Conservation (phyloP, 441 rosid species). For the Populus hybrid region DNA sequence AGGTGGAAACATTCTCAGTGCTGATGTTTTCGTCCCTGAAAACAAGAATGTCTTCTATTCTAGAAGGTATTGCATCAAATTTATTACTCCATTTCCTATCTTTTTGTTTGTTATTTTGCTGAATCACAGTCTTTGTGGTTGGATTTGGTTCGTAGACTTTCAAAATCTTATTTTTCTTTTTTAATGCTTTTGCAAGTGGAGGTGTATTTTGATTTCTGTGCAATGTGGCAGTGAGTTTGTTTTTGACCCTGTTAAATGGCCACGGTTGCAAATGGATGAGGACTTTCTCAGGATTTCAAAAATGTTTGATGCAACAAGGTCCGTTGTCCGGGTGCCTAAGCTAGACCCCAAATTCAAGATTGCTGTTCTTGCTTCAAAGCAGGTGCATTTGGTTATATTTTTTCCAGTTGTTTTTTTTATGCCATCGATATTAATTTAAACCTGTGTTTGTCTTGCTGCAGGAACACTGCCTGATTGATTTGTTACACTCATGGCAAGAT, state of each 20-base stretch:
- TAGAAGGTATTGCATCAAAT: slow-evolving; percentile 50
- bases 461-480: slow-evolving; percentile 92
- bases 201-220: slow-evolving; percentile 11
- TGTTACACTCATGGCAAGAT: slow-evolving; percentile 89
- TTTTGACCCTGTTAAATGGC: slow-evolving; percentile 80
- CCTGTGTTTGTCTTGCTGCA: slow-evolving; percentile 25
- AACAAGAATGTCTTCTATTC: slow-evolving; percentile 80
- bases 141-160: not conserved
- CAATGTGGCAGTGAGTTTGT: slow-evolving; percentile 69
- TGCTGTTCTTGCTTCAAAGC: slow-evolving; percentile 75
- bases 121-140: not conserved
- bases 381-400: slow-evolving; percentile 36
- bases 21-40: slow-evolving; percentile 85
- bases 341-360: slow-evolving; percentile 85
- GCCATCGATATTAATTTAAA: slow-evolving; percentile 3
- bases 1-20: slow-evolving; percentile 87
- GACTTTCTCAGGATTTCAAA: slow-evolving; percentile 64
- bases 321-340: slow-evolving; percentile 77
- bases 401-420: not conserved
- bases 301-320: slow-evolving; percentile 54
- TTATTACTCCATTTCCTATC: not conserved
- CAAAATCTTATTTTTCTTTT: not conserved
- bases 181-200: not conserved
- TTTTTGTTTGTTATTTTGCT: not conserved
- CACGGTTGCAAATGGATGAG: slow-evolving; percentile 64